phyloP scores from a whole-genome alignment of 441 rosid species.

The Corymbia calophylla region DNA sequence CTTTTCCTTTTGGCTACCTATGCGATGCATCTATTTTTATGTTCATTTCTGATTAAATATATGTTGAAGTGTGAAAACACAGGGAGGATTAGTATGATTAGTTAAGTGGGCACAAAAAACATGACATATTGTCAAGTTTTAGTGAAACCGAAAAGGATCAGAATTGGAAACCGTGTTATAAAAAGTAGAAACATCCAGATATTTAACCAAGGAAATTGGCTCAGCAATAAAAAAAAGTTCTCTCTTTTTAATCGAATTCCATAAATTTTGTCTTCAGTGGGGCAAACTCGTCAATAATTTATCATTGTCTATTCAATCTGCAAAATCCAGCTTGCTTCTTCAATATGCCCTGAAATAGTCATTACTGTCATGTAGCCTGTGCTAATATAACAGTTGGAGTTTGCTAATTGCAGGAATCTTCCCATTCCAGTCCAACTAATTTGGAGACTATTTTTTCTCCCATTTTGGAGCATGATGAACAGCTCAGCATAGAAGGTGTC shows the following conservation, averaged over 20 bases:
- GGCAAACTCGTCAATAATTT: neutral
- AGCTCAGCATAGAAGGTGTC: constrained; percentile 17
- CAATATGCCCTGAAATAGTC: neutral
- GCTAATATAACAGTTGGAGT: neutral
- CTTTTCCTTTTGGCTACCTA: neutral
- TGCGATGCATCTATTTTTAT: neutral
- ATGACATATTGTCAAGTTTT: neutral
- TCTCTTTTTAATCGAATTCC: neutral
- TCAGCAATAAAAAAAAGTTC: neutral
- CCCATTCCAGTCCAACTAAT: constrained; percentile 22
- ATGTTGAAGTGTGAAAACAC: neutral
- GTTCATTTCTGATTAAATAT: neutral
- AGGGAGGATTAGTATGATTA: neutral
- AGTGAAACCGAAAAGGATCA: neutral
- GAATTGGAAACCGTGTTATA: neutral
- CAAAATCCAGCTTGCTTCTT: neutral
- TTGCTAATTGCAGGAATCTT: constrained; percentile 33
- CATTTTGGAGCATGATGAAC: constrained; percentile 36
- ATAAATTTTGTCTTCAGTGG: neutral
- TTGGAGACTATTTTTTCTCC: constrained; percentile 66
- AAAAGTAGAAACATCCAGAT: neutral
- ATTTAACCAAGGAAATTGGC: neutral
- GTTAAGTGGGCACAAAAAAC: neutral
- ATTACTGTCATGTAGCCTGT: neutral
- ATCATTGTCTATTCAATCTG: neutral